Percentiles rank a stretch among this genome's conserved stretches.
These are phyloP conservation scores for Gelatoporia subvermispora DNA, from an alignment of 768 basidiomycete species.

Conservation along the genomic window DNA sequence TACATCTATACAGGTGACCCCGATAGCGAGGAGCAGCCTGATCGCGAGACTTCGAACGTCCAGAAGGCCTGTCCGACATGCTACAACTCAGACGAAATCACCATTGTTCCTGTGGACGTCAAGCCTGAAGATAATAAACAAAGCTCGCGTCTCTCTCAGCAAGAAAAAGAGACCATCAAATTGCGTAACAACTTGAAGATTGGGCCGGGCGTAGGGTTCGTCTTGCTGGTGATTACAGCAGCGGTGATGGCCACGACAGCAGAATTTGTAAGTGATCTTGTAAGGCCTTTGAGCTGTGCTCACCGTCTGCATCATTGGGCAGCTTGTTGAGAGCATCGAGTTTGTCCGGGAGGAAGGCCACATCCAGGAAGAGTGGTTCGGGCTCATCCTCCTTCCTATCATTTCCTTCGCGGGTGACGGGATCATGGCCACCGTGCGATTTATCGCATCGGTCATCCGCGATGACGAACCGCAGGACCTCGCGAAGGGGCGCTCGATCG, in stretches of 20 bases:
- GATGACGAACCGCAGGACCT: background rate
- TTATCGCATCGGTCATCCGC: constrained; percentile 36
- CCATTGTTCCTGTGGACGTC: no score
- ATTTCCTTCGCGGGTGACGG: constrained; percentile 72
- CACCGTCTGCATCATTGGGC: background rate
- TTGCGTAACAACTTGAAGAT: constrained; percentile 42
- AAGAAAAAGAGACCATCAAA: constrained; percentile 29
- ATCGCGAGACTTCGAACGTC: no score
- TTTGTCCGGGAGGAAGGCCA: constrained; percentile 36
- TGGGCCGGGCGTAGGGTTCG: constrained; percentile 57
- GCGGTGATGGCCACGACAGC: constrained; percentile 64
- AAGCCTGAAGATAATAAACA: no score
- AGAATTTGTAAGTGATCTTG: constrained; percentile 49
- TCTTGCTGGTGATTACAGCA: constrained; percentile 46
- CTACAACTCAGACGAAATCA: no score
- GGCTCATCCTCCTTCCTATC: constrained; percentile 63
- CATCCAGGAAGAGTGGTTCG: constrained; percentile 67
- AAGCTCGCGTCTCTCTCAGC: constrained; percentile 16
- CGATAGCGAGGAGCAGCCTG: constrained; percentile 30
- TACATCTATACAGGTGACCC: constrained; percentile 38
- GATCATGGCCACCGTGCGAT: constrained; percentile 50
- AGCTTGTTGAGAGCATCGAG: constrained; percentile 66
- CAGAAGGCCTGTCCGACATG: no score
- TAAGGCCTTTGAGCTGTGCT: background rate
- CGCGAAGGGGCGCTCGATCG: constrained; percentile 56